phyloP scores from a whole-genome alignment of 78 protist genomes.

The Pigoraptor vietnamica region DNA sequence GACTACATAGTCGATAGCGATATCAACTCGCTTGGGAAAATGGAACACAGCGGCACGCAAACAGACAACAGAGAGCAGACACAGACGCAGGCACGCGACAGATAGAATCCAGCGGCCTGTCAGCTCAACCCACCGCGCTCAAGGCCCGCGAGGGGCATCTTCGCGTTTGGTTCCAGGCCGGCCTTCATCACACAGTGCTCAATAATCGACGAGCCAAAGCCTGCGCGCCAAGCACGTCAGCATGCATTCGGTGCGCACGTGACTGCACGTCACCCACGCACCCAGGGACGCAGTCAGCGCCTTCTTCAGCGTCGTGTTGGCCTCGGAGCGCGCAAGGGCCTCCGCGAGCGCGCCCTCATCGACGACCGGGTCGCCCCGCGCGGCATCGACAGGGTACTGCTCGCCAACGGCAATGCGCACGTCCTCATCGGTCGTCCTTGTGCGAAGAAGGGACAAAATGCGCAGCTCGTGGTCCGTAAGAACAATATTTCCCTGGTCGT shows the following conservation, averaged over 20 bases:
- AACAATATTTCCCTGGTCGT: slow-evolving; percentile 70
- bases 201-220: slow-evolving; percentile 36
- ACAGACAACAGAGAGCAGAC: no score
- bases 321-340: neutral
- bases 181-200: slow-evolving; percentile 51
- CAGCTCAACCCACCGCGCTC: neutral
- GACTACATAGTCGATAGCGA: no score
- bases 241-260: no score
- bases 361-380: neutral
- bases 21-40: no score
- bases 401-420: slow-evolving; percentile 52
- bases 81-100: no score
- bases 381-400: slow-evolving; percentile 29
- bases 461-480: slow-evolving; percentile 42
- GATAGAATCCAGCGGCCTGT: no score
- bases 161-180: neutral
- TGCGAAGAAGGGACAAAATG: slow-evolving; percentile 56
- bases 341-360: neutral
- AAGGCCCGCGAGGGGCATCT: neutral
- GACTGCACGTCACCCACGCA: neutral
- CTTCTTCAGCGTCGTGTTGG: neutral
- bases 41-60: no score
- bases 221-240: neutral
- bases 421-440: slow-evolving; percentile 25
- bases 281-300: neutral